Evolutionary conservation across 139 green algal species (phyloP), one percentile per base, ranked within the genome.

Genomic region (Closterium sp.): DNA sequence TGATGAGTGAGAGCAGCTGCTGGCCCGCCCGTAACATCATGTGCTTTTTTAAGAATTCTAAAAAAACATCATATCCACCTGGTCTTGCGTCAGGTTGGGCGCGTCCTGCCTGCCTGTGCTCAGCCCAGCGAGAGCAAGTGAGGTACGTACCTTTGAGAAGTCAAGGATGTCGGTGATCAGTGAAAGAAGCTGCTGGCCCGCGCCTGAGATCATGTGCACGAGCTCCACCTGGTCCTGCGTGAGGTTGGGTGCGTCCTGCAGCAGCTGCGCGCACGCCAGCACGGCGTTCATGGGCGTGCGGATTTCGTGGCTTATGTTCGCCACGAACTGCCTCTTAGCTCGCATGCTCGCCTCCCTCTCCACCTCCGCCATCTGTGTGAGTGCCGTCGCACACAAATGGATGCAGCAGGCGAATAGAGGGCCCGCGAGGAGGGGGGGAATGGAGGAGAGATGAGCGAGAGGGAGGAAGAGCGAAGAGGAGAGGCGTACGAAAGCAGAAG

Each of bases 261-360:
- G 91, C 32, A 93, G 91, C 84, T 93, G 91, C 0, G 87, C 91
- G 87, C 91, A 93, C 7, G 91, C 91, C 13, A 93, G 30, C 31
- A 93, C 91, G 79, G 91, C 91, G 38, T 93, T 93, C 91, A 93
- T 93, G 87, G 91, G 91, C 28, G 86, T 93, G 32, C 91, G 42
- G 84, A 93, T 93, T 30, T 93, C 90, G 70, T 93, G 90, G 85
- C 90, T 93, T 28, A 93, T 93, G 85, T 89, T 93, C 7, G 90
- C 90, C 87, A 93, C 90, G 70, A 93, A 93, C 31, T 93, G 90
- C 28, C 90, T 31, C 90, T 93, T 93, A 4, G 90, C 90, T 24
- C 70, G 31, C 45, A 31, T 38, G 13, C 13, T 28, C 62, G 89
- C 89, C 42, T 92, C 89, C 62, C 89, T 89, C 89, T 92, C 42